Evolutionary conservation across 495 filamentous ascomycete species (phyloP).

Genomic region (Lasiosphaeria ovina): DNA sequence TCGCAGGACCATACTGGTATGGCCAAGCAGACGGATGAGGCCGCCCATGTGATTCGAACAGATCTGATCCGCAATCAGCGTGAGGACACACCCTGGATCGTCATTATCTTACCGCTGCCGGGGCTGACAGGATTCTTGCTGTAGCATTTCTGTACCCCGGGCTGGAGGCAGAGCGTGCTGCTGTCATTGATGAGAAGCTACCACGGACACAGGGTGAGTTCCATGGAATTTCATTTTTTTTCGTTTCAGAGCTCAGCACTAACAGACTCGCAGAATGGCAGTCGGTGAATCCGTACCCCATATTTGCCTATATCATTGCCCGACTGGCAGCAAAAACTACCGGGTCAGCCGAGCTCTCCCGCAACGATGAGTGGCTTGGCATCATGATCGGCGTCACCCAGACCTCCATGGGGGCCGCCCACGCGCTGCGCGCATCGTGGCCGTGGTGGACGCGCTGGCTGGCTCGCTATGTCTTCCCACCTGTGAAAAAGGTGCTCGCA

Average conservation of each 20-base stretch:
- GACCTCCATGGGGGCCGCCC: constrained; percentile 8
- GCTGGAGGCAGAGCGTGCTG: neutral
- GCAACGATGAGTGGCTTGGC: constrained; percentile 15
- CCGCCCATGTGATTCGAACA: constrained; percentile 7
- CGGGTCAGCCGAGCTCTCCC: constrained; percentile 10
- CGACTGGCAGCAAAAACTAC: constrained; percentile 1
- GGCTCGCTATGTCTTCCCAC: constrained; percentile 8
- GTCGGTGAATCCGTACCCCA: constrained; percentile 5
- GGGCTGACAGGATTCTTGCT: neutral
- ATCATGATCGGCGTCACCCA: constrained; percentile 13
- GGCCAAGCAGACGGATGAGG: constrained; percentile 12
- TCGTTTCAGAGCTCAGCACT: neutral
- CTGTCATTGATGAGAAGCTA: neutral
- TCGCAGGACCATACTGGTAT: constrained; percentile 12
- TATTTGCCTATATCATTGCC: constrained; percentile 7
- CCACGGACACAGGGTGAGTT: neutral
- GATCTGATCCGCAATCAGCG: constrained; percentile 10
- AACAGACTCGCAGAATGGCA: constrained; percentile 6
- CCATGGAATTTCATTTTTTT: no score
- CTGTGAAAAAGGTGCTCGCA: constrained; percentile 8
- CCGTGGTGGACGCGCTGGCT: constrained; percentile 11
- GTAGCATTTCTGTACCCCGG: neutral
- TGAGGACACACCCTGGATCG: neutral
- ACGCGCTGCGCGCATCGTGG: constrained; percentile 13
- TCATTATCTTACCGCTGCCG: neutral